phyloP scores from a whole-genome alignment of 108 stramenopile species.

The Skeletonema potamos region DNA sequence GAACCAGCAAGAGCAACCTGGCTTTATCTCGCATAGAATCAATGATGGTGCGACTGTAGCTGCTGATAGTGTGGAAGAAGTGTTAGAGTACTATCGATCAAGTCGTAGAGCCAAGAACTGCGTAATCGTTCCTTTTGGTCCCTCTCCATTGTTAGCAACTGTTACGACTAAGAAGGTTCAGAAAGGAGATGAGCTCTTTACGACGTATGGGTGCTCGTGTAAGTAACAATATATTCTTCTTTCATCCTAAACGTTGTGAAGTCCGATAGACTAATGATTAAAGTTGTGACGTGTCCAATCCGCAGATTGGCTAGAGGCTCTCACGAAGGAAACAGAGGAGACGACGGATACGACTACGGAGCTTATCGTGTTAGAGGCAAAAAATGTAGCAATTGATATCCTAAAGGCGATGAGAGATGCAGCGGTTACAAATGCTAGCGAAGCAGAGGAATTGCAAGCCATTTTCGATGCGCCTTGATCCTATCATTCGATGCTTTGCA shows the following conservation, averaged over 20 bases:
- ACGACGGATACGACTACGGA: slow-evolving; percentile 19
- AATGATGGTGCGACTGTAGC: slow-evolving; percentile 50
- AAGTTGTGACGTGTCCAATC: no score
- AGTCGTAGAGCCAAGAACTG: slow-evolving; percentile 34
- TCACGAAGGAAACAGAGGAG: background rate
- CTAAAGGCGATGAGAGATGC: slow-evolving; percentile 1
- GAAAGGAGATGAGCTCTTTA: slow-evolving; percentile 37
- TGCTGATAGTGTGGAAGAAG: slow-evolving; percentile 24
- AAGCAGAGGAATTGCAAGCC: background rate
- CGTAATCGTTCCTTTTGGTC: slow-evolving; percentile 33
- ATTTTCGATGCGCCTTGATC: background rate
- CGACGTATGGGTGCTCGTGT: slow-evolving; percentile 30
- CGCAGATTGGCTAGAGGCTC: slow-evolving; percentile 9
- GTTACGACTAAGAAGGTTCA: slow-evolving; percentile 35
- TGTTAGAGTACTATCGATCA: slow-evolving; percentile 34
- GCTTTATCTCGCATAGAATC: slow-evolving; percentile 40
- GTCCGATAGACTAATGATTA: no score
- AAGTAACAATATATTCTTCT: background rate
- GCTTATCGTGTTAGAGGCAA: slow-evolving; percentile 10
- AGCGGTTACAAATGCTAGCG: slow-evolving; percentile 6
- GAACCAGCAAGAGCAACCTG: background rate
- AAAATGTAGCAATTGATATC: slow-evolving; percentile 18
- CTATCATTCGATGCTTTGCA: no score
- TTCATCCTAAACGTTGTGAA: no score
- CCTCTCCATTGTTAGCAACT: slow-evolving; percentile 35